Conservation (phyloP, 169 alveolate species). For the Plasmodium gallinaceum region DNA sequence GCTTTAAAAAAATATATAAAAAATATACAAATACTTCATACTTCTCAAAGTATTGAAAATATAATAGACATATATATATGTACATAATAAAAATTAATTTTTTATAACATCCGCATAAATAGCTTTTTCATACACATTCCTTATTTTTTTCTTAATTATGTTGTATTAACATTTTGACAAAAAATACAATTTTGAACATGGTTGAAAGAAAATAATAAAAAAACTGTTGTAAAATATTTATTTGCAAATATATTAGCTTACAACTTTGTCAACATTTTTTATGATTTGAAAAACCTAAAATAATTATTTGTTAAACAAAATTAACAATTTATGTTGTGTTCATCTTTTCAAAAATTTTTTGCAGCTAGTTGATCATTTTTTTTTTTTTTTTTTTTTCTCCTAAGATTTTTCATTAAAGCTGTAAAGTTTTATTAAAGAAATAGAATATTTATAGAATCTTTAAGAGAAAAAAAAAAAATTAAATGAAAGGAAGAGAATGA, state of each 20-base stretch:
- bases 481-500: background rate
- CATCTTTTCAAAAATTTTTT: too few relatives aligned
- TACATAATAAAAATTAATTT: background rate
- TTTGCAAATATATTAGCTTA: too few relatives aligned
- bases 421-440: background rate
- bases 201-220: background rate
- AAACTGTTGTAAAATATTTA: background rate
- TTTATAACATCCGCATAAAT: background rate
- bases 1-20: too few relatives aligned
- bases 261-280: too few relatives aligned
- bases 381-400: background rate
- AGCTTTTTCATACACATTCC: too few relatives aligned
- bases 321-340: too few relatives aligned
- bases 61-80: background rate
- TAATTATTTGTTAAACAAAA: too few relatives aligned
- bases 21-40: too few relatives aligned
- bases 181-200: background rate
- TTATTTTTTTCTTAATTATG: background rate
- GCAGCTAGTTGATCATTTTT: background rate
- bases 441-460: background rate
- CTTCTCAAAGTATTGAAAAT: too few relatives aligned
- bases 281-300: too few relatives aligned
- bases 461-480: background rate
- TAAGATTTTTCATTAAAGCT: constrained; percentile 1
- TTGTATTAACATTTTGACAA: background rate